phyloP scores from a whole-genome alignment of 495 filamentous ascomycete genomes.

The Extremus antarcticus region DNA sequence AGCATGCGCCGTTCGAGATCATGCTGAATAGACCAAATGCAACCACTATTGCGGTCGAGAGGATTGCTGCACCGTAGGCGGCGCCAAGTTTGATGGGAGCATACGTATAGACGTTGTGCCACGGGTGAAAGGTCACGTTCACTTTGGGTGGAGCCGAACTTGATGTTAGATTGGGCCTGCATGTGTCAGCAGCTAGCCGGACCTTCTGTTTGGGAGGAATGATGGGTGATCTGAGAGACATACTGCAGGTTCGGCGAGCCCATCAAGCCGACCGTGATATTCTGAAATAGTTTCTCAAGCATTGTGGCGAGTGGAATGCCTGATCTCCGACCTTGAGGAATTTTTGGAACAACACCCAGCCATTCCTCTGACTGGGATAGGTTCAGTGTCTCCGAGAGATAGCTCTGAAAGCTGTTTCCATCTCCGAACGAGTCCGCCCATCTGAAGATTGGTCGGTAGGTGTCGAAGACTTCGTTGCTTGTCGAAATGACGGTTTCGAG shows the following conservation, averaged over 20 bases:
- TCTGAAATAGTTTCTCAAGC: not conserved
- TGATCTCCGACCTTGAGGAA: too few relatives aligned
- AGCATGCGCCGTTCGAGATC: not conserved
- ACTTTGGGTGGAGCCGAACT: not conserved
- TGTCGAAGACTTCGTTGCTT: too few relatives aligned
- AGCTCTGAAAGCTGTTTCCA: too few relatives aligned
- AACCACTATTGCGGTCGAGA: not conserved
- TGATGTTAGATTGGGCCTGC: not conserved
- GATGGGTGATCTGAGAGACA: not conserved
- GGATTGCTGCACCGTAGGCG: not conserved
- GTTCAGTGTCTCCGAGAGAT: too few relatives aligned
- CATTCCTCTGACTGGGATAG: too few relatives aligned
- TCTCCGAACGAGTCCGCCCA: too few relatives aligned
- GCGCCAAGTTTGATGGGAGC: not conserved
- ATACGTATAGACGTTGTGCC: not conserved
- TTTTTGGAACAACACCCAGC: too few relatives aligned
- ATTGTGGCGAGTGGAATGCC: not conserved
- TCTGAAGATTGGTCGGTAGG: too few relatives aligned
- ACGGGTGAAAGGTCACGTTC: not conserved
- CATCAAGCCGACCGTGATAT: not conserved
- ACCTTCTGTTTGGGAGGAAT: too few relatives aligned
- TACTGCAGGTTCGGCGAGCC: not conserved
- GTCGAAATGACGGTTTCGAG: too few relatives aligned
- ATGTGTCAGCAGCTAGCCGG: not conserved
- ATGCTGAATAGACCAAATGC: not conserved